Percentiles rank a stretch among this genome's conserved stretches.
Conservation (phyloP, 2,329 filamentous ascomycete genomes). For the Colletotrichum limetticola region DNA sequence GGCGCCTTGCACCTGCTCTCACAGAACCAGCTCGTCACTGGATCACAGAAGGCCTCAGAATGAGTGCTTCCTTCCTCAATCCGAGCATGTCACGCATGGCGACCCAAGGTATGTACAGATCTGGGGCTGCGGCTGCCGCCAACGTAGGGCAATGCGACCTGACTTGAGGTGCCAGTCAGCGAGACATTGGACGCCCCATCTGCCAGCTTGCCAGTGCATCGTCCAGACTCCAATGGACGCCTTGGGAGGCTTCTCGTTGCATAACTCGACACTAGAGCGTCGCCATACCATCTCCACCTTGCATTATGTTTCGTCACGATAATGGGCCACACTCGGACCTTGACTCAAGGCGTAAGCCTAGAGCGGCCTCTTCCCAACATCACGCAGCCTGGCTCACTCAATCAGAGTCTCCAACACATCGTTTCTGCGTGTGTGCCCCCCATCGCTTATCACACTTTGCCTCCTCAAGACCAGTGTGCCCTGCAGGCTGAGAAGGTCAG, state of each 20-base stretch:
- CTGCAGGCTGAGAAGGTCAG: neutral
- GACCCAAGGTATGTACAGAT: neutral
- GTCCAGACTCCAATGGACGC: neutral
- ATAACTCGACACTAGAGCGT: constrained; percentile 11
- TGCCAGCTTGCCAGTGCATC: neutral
- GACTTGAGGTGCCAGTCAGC: constrained; percentile 8
- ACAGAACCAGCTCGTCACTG: constrained; percentile 17
- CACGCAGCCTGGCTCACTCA: neutral
- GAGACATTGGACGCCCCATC: constrained; percentile 6
- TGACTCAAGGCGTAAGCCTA: constrained; percentile 8
- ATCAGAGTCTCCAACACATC: neutral
- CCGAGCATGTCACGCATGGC: neutral
- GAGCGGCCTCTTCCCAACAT: neutral
- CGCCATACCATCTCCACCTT: neutral
- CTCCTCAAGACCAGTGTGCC: neutral
- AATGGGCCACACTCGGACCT: constrained; percentile 5
- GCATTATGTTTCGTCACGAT: constrained; percentile 10
- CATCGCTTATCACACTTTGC: constrained; percentile 1
- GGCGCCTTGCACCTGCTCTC: constrained; percentile 3
- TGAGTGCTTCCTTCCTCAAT: neutral
- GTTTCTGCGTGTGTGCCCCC: neutral
- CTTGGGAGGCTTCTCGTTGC: neutral
- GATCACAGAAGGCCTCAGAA: neutral
- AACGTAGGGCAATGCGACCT: constrained; percentile 5
- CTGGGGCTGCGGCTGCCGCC: neutral